Percentiles rank a stretch among this genome's conserved stretches.
Conservation (phyloP, 257 asterid genomes). For the Nicotiana otophora region DNA sequence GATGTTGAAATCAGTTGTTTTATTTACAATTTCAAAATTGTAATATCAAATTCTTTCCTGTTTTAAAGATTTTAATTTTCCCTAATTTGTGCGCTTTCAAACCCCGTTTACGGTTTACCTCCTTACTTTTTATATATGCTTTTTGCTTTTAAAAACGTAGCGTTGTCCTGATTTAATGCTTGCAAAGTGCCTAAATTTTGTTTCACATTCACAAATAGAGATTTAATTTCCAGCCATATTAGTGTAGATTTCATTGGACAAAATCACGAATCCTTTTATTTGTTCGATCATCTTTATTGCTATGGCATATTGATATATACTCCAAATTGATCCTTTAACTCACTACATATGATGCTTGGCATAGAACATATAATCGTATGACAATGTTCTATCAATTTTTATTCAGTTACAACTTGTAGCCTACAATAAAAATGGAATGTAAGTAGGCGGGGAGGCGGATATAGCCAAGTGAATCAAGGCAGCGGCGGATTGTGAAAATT, state of each 20-base stretch:
- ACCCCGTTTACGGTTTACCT: neutral
- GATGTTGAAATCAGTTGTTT: neutral
- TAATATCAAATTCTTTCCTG: neutral
- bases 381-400: neutral
- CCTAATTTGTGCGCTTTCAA: neutral
- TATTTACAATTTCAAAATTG: neutral
- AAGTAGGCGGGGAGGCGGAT: too few species aligned
- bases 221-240: neutral
- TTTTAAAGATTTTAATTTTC: neutral
- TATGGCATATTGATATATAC: neutral
- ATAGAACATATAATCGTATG: too few species aligned
- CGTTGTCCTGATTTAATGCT: neutral
- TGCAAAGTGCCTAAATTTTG: neutral
- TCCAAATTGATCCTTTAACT: neutral
- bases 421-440: neutral
- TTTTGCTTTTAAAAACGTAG: neutral
- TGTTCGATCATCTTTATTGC: too few species aligned
- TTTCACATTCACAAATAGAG: neutral
- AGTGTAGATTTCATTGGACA: too few species aligned
- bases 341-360: neutral
- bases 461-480: too few species aligned
- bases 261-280: too few species aligned
- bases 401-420: neutral
- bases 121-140: neutral
- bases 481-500: neutral